Percentiles rank a stretch among this genome's conserved stretches.
Evolutionary conservation across 2,329 filamentous ascomycete species (phyloP).

Genomic region (Berkeleyomyces rouxiae): DNA sequence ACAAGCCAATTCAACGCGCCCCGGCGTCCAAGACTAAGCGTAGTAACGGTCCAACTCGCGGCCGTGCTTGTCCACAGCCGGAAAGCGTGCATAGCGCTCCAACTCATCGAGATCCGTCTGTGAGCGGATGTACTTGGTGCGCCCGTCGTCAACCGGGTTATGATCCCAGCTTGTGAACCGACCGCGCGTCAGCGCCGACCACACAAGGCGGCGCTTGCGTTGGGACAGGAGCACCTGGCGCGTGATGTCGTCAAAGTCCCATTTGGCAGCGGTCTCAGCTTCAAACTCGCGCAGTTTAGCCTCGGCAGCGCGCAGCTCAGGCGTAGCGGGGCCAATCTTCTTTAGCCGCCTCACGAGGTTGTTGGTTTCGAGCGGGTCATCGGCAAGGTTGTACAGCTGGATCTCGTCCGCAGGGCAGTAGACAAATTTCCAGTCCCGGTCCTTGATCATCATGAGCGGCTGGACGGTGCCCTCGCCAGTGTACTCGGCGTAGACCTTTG

Average conservation of each 20-base stretch:
- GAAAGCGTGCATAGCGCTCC: slow-evolving; percentile 59
- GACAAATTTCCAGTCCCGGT: slow-evolving; percentile 80
- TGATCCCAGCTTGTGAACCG: slow-evolving; percentile 73
- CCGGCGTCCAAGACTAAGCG: not conserved
- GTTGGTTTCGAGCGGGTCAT: slow-evolving; percentile 59
- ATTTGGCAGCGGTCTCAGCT: slow-evolving; percentile 54
- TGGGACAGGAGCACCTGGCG: slow-evolving; percentile 59
- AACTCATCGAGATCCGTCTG: slow-evolving; percentile 67
- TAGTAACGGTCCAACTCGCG: slow-evolving; percentile 26
- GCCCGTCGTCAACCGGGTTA: slow-evolving; percentile 54
- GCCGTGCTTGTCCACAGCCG: slow-evolving; percentile 41
- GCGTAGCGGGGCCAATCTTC: slow-evolving; percentile 20
- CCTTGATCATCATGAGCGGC: slow-evolving; percentile 85
- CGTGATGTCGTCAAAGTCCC: slow-evolving; percentile 69
- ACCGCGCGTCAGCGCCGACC: slow-evolving; percentile 62
- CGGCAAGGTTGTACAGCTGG: slow-evolving; percentile 64
- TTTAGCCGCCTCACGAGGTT: slow-evolving; percentile 43
- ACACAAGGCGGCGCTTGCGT: slow-evolving; percentile 61
- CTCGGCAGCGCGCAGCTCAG: slow-evolving; percentile 27
- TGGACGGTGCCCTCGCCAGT: slow-evolving; percentile 83
- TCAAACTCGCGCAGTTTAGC: slow-evolving; percentile 48
- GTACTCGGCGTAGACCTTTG: slow-evolving; percentile 90
- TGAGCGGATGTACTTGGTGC: slow-evolving; percentile 66
- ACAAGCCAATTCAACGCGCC: not conserved
- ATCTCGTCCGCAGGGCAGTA: slow-evolving; percentile 70